A percentile compares a stretch with the other conserved stretches of the same genome.
Conservation (phyloP, 2,329 filamentous ascomycete genomes). For the Plenodomus lindquistii region DNA sequence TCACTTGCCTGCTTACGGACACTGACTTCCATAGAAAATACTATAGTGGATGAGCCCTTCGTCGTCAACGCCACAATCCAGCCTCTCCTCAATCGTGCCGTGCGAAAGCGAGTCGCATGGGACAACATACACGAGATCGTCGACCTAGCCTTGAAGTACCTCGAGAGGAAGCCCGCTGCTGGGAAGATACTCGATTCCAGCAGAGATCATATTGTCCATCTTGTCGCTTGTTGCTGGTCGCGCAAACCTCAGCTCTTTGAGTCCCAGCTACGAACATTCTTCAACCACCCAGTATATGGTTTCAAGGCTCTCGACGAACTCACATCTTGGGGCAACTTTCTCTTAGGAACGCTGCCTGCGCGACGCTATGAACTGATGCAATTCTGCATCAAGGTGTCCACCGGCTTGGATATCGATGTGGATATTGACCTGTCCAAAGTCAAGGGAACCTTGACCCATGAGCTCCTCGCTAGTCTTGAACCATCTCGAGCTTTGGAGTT, state of each 20-base stretch:
- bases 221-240: conserved; percentile 30
- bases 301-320: not conserved
- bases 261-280: conserved; percentile 6
- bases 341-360: conserved; percentile 7
- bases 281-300: conserved; percentile 5
- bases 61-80: conserved; percentile 20
- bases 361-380: conserved; percentile 23
- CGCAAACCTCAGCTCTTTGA: conserved; percentile 25
- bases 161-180: conserved; percentile 14
- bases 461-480: conserved; percentile 13
- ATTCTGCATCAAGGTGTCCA: conserved; percentile 16
- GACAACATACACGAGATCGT: conserved; percentile 18
- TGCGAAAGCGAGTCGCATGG: conserved; percentile 22
- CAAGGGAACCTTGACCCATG: conserved; percentile 4
- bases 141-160: conserved; percentile 17
- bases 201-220: conserved; percentile 17
- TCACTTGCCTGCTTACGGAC: conserved; percentile 20
- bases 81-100: conserved; percentile 26
- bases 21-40: conserved; percentile 5
- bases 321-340: conserved; percentile 4
- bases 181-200: conserved; percentile 7
- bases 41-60: conserved; percentile 5
- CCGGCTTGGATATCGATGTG: conserved; percentile 18
- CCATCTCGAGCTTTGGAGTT: conserved; percentile 20
- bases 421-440: conserved; percentile 16